Base-by-base conservation (phyloP, 306 rosid species). In the Glycine soja region DNA sequence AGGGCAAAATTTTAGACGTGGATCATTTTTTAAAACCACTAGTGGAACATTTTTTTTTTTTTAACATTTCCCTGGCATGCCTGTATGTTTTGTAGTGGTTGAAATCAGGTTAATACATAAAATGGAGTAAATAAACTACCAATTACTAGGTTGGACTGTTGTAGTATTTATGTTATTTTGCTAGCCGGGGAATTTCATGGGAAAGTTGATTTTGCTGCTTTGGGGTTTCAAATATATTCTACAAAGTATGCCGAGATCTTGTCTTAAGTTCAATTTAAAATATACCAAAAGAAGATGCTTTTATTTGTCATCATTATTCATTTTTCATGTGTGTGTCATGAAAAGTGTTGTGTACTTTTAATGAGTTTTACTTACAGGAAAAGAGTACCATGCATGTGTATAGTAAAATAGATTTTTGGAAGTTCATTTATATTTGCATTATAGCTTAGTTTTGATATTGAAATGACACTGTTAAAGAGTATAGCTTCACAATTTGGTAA, bases 211-310 rank as follows among this genome's bases (percentile, higher is more conserved):
- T 40, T 69, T 62, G 6, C 64, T 61, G 51, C 70, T 51, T 69
- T 74, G 59, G 53, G 62, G 62, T 74, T 57, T 78, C 59, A 67
- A 48, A 48, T 38, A 64, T 36, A 51, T 67, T 74, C 47, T 19
- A 59, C 24, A 10, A 45, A 62, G 50, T 62, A 11, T 76, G 52
- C 18, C 45, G 52, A 63, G 15, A 58, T 66, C 36, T 83, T 71
- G 54, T 30, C 36, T 77, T 46, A 16, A 61, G 74, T 70, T 64
- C 82, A 42, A 71, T 57, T 30, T 53, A 77, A 69, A 42, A 62
- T 58, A 43, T 36, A 36, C 53, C 38, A 51, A 19, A 70, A 62
- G 46, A n/a, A 52, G 46, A 54, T 47, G 19, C 34, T 59, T 51
- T 59, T 47, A 32, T 66, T 45, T 9, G 52, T 65, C 67, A 38